Percentiles rank a stretch among this genome's conserved stretches.
Conservation (phyloP, 1,284 basidiomycete genomes). For the Malassezia yamatoensis region DNA sequence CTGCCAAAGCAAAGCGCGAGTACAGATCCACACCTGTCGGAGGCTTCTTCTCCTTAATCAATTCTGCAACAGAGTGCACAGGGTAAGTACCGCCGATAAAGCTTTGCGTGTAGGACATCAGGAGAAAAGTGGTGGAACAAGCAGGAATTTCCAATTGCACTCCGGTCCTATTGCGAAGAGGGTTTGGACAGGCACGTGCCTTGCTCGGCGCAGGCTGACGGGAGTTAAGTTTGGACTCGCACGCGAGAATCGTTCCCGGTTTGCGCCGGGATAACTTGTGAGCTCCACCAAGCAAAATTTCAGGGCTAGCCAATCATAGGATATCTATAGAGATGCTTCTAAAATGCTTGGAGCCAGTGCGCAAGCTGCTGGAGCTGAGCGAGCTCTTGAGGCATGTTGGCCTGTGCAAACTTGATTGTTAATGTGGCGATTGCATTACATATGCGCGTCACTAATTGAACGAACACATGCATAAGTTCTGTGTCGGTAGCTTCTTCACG, state of each 20-base stretch:
- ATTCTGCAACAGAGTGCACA: constrained; percentile 33
- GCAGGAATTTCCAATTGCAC: too few species aligned
- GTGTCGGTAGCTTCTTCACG: constrained; percentile 45
- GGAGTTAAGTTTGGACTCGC: too few species aligned
- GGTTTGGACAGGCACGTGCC: too few species aligned
- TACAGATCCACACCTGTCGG: constrained; percentile 47
- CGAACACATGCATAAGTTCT: constrained; percentile 35
- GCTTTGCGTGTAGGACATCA: constrained; percentile 15
- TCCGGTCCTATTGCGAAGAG: too few species aligned
- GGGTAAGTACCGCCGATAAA: constrained; percentile 27
- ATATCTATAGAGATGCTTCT: background rate
- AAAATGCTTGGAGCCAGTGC: background rate
- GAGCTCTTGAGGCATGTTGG: background rate
- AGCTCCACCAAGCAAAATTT: too few species aligned
- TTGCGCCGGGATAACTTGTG: too few species aligned
- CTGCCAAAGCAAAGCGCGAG: constrained; percentile 60
- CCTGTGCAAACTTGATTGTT: constrained; percentile 7
- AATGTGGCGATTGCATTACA: constrained; percentile 31
- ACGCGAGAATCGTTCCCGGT: too few species aligned
- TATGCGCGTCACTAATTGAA: constrained; percentile 41
- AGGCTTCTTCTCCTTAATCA: constrained; percentile 1
- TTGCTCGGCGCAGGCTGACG: too few species aligned
- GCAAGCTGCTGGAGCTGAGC: background rate
- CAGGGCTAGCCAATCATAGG: too few species aligned
- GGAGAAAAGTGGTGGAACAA: background rate